phyloP scores from a whole-genome alignment of 1,284 basidiomycete genomes.

The Cutaneotrichosporon spelunceum region DNA sequence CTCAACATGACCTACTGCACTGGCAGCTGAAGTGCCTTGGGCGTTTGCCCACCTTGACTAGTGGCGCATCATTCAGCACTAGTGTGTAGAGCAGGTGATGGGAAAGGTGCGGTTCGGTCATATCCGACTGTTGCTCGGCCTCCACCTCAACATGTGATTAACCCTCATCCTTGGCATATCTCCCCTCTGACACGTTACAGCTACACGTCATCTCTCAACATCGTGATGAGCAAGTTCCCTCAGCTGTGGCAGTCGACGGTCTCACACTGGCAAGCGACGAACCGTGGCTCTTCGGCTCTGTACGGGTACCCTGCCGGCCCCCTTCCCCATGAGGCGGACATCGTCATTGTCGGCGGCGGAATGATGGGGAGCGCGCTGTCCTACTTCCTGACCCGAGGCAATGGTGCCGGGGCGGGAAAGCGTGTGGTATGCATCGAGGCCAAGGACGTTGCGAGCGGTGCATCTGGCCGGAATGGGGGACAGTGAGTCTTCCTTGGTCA shows the following conservation, averaged over 20 bases:
- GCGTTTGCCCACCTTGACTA: too few species aligned
- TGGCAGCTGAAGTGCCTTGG: too few species aligned
- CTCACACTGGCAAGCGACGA: slow-evolving; percentile 35
- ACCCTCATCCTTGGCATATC: too few species aligned
- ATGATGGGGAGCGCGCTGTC: slow-evolving; percentile 35
- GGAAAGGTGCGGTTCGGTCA: too few species aligned
- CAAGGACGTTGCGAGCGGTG: slow-evolving; percentile 43
- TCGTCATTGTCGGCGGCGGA: slow-evolving; percentile 42
- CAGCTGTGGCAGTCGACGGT: slow-evolving; percentile 29
- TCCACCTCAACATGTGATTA: too few species aligned
- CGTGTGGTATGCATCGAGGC: slow-evolving; percentile 37
- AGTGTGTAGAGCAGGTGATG: too few species aligned
- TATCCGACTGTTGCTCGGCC: too few species aligned
- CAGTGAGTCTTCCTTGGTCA: slow-evolving; percentile 17
- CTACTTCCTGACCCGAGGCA: slow-evolving; percentile 35
- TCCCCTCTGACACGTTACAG: not conserved
- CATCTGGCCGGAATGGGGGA: slow-evolving; percentile 45
- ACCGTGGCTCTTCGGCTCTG: slow-evolving; percentile 27
- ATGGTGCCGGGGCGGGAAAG: slow-evolving; percentile 28
- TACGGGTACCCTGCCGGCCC: slow-evolving; percentile 25
- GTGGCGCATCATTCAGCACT: too few species aligned
- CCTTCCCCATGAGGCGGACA: slow-evolving; percentile 28
- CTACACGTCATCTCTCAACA: not conserved
- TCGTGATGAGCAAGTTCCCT: slow-evolving; percentile 27
- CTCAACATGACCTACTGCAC: too few species aligned